Evolutionary conservation across 352 stramenopile species (phyloP), one percentile per base, ranked within the genome.

Genomic region (Phytophthora nicotianae): DNA sequence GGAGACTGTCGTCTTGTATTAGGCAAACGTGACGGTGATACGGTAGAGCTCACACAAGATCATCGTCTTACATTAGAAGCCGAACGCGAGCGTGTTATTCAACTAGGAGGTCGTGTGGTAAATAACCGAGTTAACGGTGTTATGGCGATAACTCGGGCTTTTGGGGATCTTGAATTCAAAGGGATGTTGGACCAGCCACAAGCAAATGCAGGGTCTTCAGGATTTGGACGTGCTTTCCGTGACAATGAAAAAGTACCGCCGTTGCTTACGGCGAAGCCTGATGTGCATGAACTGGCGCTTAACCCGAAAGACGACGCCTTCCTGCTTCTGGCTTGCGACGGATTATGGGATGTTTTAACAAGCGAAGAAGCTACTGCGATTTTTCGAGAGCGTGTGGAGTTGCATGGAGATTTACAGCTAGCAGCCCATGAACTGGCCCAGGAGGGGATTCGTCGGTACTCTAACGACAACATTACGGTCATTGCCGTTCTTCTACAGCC

Each of bases 131-230:
- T 95, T 42, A 94, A 95, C 38, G 83, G 86, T 41, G 79, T 93
- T 23, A 88, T 95, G 71, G 80, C 80, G n/a, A 90, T 97, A 65
- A 93, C 86, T 10, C 83, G 88, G 1, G 83, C 82, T 3, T 95
- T 96, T 43, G 87, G 87, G 0, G 86, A 95, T 47, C 67, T 96
- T 4, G 85, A 93, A 58, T 91, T 95, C 72, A 96, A 96, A 57
- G 80, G 72, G 2, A 55, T 78, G 40, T 38, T 86, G 1, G 32
- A 53, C 23, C 32, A 50, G 43, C 37, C 42, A 27, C 55, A 56
- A 21, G 58, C 62, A 5, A 67, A 58, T 0, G 59, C 45, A n/a
- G 62, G 46, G 2, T 62, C 60, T 23, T 47, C 51, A 9, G 46
- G 41, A 8, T 64, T 68, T 26, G 32, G 59, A 35, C 53, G 59